Base-by-base conservation (phyloP, 2,329 filamentous ascomycete genomes). In the Grosmannia serpens region DNA sequence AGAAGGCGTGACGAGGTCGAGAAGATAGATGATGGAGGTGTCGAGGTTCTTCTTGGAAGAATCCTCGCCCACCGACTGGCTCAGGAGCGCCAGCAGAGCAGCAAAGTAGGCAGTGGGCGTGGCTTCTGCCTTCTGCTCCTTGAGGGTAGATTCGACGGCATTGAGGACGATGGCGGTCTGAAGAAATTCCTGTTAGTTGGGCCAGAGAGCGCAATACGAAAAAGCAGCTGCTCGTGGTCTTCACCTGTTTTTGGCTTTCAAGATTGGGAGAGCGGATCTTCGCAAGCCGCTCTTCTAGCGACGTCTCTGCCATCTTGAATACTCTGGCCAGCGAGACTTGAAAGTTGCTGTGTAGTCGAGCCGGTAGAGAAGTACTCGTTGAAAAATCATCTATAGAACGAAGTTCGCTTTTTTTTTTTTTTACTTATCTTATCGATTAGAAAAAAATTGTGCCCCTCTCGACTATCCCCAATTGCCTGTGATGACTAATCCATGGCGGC, bases 231-330 rank as follows among this genome's bases (percentile, higher is more conserved):
- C 22, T 20, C 2, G 2, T 15, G 13, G 15, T 29, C 17, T 31
- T 41, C 17, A 94, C 90, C 82, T 91, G 90, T 73, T 95, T 85
- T 75, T 96, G 91, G 71, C 88, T 96, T 73, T 96, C 89, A 68
- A 96, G 83, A 74, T 95, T 95, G 59, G 92, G 92, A 69, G 88
- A 94, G 75, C 92, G 88, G 73, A 97, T 96, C 82, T 95, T 96
- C 77, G 91, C 89, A 71, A 97, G 84, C 79, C 91, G 95, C 78
- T 95, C 91, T 71, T 87, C 84, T 68, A 97, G 69, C 64, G 78
- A 75, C 65, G 74, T 70, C 64, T 74, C 74, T 66, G 75, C 72
- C 79, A 81, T 82, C 61, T 50, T 59, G 53, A n/a, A 35, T 50
- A 27, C 11, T 4, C 15, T 11, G 22, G 17, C 52, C 24, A 22